Conservation (phyloP, 345 rosid species). For the Camelina laxa region DNA sequence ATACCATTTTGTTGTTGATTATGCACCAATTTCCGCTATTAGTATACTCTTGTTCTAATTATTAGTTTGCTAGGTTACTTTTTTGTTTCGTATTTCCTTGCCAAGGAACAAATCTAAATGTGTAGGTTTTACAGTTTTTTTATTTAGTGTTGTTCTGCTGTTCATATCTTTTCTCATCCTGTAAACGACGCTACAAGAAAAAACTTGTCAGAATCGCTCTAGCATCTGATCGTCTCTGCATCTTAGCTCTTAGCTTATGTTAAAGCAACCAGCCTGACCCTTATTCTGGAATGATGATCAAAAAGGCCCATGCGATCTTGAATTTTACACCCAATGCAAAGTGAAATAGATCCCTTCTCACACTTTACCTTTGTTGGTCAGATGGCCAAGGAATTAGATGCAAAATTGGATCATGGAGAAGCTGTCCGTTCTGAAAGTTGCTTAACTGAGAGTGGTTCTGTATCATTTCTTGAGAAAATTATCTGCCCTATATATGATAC, state of each 20-base stretch:
- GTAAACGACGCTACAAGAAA: constrained; percentile 18
- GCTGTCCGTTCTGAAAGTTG: constrained; percentile 76
- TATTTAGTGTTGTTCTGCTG: constrained; percentile 24
- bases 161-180: constrained; percentile 13
- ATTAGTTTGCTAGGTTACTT: not conserved
- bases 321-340: constrained; percentile 1
- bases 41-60: constrained; percentile 6
- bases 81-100: not conserved
- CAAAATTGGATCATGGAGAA: constrained; percentile 82
- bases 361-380: constrained; percentile 45
- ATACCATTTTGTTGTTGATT: constrained; percentile 20
- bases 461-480: constrained; percentile 79
- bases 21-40: constrained; percentile 16
- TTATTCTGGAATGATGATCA: constrained; percentile 17
- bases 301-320: constrained; percentile 10
- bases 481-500: constrained; percentile 74
- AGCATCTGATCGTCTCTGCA: constrained; percentile 26
- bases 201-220: constrained; percentile 8
- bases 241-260: constrained; percentile 22
- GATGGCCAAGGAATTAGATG: constrained; percentile 99
- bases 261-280: constrained; percentile 18
- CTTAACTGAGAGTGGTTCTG: constrained; percentile 58
- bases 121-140: constrained; percentile 12
- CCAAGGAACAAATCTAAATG: constrained; percentile 12
- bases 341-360: constrained; percentile 25